phyloP scores from a whole-genome alignment of 2,329 filamentous ascomycete genomes.

The Claviceps quebecensis region DNA sequence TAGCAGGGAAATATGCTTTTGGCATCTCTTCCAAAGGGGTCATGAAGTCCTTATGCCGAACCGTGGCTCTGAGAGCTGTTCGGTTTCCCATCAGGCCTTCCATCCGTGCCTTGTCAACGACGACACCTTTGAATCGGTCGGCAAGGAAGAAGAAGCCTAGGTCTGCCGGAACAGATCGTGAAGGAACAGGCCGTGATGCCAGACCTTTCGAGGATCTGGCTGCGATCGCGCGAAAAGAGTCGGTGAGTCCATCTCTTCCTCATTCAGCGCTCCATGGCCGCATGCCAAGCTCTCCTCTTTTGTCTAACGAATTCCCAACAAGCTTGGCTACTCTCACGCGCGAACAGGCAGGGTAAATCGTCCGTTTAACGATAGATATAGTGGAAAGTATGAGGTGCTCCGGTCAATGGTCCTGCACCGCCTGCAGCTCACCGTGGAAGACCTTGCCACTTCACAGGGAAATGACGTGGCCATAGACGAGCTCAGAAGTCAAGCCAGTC shows the following conservation, averaged over 20 bases:
- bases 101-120: constrained; percentile 14
- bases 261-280: no score
- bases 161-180: neutral
- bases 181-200: neutral
- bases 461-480: constrained; percentile 22
- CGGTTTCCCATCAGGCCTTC: constrained; percentile 7
- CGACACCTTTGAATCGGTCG: constrained; percentile 4
- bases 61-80: constrained; percentile 12
- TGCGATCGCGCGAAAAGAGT: constrained; percentile 10
- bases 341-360: constrained; percentile 19
- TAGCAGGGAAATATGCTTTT: constrained; percentile 4
- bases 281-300: neutral
- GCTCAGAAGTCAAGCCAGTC: constrained; percentile 27
- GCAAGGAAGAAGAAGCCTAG: neutral
- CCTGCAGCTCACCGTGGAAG: constrained; percentile 22
- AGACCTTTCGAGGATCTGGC: constrained; percentile 3
- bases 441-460: constrained; percentile 12
- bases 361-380: constrained; percentile 11
- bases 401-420: constrained; percentile 21
- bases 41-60: constrained; percentile 18
- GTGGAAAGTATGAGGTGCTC: constrained; percentile 19
- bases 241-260: constrained; percentile 11
- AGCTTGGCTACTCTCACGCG: constrained; percentile 22
- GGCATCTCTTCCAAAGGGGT: constrained; percentile 5
- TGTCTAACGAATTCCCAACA: neutral